Percentiles rank a stretch among this genome's conserved stretches.
phyloP scores from a whole-genome alignment of 176 grass and related monocot genomes.

The maize (Zea mays) region DNA sequence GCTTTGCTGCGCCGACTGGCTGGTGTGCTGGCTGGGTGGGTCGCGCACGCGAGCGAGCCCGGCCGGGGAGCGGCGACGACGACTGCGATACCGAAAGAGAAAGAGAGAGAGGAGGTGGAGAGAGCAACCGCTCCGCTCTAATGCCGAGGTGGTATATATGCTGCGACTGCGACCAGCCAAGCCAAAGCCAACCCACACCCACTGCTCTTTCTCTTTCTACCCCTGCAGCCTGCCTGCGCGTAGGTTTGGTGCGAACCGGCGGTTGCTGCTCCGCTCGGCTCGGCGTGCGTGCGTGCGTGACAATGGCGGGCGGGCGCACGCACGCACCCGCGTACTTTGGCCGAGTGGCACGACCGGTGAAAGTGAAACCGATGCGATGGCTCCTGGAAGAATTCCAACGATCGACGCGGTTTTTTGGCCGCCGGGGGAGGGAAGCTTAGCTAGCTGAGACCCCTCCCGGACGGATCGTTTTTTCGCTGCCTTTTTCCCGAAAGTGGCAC shows the following conservation, averaged over 20 bases:
- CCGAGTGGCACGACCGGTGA: not conserved
- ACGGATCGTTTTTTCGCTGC: not conserved
- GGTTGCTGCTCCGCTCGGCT: no score
- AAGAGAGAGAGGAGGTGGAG: not conserved
- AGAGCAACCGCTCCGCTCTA: constrained; percentile 10
- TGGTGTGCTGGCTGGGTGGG: not conserved
- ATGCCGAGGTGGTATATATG: constrained; percentile 41
- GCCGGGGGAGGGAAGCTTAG: not conserved
- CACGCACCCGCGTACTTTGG: not conserved
- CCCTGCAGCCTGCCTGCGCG: not conserved
- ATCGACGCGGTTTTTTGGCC: not conserved
- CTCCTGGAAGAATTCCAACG: not conserved
- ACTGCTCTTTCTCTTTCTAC: not conserved
- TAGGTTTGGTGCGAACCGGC: not conserved
- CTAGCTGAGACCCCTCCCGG: not conserved
- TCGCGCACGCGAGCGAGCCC: not conserved
- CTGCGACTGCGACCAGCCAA: not conserved
- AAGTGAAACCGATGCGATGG: not conserved
- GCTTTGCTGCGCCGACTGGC: not conserved
- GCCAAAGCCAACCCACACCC: not conserved
- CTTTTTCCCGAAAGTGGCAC: not conserved
- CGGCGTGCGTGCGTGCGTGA: no score
- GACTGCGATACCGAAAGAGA: not conserved
- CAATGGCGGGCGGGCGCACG: not conserved
- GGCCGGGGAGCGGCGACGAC: not conserved